phyloP scores from a whole-genome alignment of 2,329 filamentous ascomycete species.

The Trichoderma gracile region DNA sequence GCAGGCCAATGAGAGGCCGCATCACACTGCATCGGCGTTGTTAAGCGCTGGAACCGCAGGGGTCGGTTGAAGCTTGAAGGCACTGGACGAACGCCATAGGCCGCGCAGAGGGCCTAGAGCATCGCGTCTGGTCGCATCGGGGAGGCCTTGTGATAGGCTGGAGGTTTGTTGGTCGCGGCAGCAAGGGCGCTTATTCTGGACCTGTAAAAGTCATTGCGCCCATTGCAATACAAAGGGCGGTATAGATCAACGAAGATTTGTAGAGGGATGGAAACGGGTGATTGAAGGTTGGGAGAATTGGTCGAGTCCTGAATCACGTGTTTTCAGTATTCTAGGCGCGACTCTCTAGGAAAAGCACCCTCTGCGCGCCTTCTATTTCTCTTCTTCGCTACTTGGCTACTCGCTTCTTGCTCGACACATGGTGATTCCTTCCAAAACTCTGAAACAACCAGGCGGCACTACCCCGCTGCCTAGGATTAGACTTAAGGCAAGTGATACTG shows the following conservation, averaged over 20 bases:
- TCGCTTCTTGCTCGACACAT: too few species aligned
- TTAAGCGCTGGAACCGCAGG: constrained; percentile 24
- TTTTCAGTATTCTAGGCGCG: too few species aligned
- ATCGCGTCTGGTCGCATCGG: constrained; percentile 13
- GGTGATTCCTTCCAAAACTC: neutral
- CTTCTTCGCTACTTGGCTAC: neutral
- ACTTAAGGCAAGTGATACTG: too few species aligned
- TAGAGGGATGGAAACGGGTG: neutral
- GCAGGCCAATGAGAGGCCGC: constrained; percentile 20
- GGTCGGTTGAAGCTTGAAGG: constrained; percentile 10
- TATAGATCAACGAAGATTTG: neutral
- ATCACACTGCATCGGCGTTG: constrained; percentile 25
- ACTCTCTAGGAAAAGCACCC: too few species aligned
- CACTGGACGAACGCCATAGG: constrained; percentile 22
- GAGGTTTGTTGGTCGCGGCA: constrained; percentile 14
- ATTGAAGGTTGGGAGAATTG: neutral
- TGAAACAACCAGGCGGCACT: neutral
- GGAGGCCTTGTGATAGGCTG: constrained; percentile 18
- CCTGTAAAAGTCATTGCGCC: neutral
- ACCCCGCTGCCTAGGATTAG: neutral
- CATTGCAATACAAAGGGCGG: neutral
- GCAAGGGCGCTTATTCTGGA: constrained; percentile 23
- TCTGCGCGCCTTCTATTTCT: neutral
- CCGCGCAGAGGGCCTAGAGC: constrained; percentile 1
- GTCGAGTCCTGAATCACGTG: too few species aligned